phyloP scores from a whole-genome alignment of 768 basidiomycete genomes.

The Pisolithus orientalis region DNA sequence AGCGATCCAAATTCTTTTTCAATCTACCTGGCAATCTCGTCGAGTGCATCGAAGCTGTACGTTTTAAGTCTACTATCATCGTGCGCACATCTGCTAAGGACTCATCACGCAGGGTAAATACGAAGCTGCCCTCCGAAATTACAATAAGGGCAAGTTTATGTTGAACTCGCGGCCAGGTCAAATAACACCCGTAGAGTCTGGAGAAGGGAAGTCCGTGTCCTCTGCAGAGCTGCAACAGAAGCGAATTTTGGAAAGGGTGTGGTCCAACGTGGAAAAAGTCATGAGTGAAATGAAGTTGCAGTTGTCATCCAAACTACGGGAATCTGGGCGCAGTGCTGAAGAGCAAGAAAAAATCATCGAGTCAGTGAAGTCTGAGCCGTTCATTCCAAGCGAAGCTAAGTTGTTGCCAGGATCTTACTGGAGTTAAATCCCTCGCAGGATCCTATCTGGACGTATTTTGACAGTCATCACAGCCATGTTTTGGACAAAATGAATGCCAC shows the following conservation, averaged over 20 bases:
- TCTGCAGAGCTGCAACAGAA: constrained; percentile 73
- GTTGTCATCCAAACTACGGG: constrained; percentile 73
- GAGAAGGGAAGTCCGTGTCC: constrained; percentile 45
- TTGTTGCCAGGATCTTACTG: constrained; percentile 61
- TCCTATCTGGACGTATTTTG: constrained; percentile 93
- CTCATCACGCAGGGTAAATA: constrained; percentile 69
- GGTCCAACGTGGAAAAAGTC: constrained; percentile 90
- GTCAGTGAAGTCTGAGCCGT: constrained; percentile 38
- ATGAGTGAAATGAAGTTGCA: constrained; percentile 86
- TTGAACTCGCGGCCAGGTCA: constrained; percentile 87
- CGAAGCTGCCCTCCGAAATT: constrained; percentile 89
- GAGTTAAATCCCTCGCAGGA: constrained; percentile 86
- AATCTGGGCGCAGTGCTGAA: constrained; percentile 73
- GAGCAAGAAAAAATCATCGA: constrained; percentile 97
- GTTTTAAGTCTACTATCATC: constrained; percentile 15
- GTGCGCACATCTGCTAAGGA: background rate
- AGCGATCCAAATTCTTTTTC: constrained; percentile 97
- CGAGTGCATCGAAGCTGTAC: constrained; percentile 83
- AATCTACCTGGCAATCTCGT: constrained; percentile 89
- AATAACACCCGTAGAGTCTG: constrained; percentile 63
- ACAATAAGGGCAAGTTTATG: constrained; percentile 93
- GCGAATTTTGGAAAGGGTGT: constrained; percentile 92
- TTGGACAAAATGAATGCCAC: constrained; percentile 66
- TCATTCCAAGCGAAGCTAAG: background rate
- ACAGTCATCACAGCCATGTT: constrained; percentile 86